These are phyloP conservation scores for Sedum album DNA, from an alignment of 164 flowering plant species.

Conservation along the genomic window DNA sequence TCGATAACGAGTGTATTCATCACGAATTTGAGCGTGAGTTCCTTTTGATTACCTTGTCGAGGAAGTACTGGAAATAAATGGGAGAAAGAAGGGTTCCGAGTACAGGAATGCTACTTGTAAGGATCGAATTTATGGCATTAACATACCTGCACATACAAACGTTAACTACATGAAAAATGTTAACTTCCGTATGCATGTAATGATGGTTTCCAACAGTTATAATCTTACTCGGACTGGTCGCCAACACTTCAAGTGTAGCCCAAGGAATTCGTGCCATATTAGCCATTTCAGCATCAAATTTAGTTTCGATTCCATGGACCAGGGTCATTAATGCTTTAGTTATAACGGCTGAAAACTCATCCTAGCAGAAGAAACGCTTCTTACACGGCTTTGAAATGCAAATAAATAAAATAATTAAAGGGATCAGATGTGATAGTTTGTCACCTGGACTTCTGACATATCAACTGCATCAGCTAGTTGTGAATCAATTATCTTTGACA, in stretches of 20 bases:
- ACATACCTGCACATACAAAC: conserved; percentile 66
- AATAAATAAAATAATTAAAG: not conserved
- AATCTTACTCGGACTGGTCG: conserved; percentile 88
- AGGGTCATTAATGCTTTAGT: conserved; percentile 80
- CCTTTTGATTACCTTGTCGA: conserved; percentile 71
- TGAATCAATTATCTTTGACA: conserved; percentile 77
- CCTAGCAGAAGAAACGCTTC: conserved; percentile 29
- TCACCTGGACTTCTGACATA: conserved; percentile 95
- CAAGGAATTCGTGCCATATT: conserved; percentile 97
- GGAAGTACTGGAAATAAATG: conserved; percentile 87
- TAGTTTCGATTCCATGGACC: conserved; percentile 89
- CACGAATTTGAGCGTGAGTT: not conserved
- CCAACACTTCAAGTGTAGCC: conserved; percentile 98
- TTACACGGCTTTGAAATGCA: not conserved
- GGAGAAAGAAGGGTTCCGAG: conserved; percentile 84
- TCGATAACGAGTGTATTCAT: not conserved
- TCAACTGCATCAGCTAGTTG: conserved; percentile 64
- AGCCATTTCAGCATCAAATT: conserved; percentile 96
- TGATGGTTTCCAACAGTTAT: not conserved
- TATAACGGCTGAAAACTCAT: conserved; percentile 89
- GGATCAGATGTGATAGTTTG: not conserved
- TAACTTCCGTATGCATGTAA: not conserved
- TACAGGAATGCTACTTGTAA: conserved; percentile 77
- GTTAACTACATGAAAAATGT: not conserved
- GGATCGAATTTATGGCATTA: conserved; percentile 73